Percentiles rank a stretch among this genome's conserved stretches.
Conservation (phyloP, 768 basidiomycete genomes). For the Collybiopsis confluens region DNA sequence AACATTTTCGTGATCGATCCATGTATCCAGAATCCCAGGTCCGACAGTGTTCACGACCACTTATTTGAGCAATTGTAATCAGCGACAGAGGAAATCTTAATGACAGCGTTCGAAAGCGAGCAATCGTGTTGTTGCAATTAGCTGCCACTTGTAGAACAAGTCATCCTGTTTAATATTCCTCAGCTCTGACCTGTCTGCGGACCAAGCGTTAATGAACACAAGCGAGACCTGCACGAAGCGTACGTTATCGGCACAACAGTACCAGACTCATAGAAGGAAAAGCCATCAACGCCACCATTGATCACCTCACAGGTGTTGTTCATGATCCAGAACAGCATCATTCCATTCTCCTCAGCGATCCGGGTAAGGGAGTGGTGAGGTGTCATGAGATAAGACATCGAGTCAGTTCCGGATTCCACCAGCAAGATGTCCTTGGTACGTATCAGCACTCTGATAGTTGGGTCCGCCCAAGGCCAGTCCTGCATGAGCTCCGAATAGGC, state of each 20-base stretch:
- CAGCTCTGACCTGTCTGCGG: neutral
- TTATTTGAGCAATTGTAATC: conserved; percentile 17
- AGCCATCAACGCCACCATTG: neutral
- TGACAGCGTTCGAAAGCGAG: conserved; percentile 35
- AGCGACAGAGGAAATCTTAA: conserved; percentile 39
- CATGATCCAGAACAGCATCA: neutral
- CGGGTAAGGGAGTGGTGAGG: neutral
- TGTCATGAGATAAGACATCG: neutral
- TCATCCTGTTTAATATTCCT: neutral
- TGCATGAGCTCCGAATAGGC: conserved; percentile 37
- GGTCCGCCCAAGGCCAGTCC: conserved; percentile 33
- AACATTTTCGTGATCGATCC: conserved; percentile 62
- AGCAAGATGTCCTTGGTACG: neutral
- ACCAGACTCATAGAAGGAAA: neutral
- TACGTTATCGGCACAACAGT: neutral
- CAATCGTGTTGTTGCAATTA: conserved; percentile 33
- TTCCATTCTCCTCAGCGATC: neutral
- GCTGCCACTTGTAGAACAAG: conserved; percentile 10
- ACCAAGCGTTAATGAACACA: conserved; percentile 3
- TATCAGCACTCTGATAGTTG: conserved; percentile 30
- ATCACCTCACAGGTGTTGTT: neutral
- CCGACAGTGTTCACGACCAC: conserved; percentile 61
- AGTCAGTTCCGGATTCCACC: neutral
- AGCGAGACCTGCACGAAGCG: neutral
- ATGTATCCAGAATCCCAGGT: conserved; percentile 46